Percentiles rank a stretch among this genome's conserved stretches.
phyloP scores from a whole-genome alignment of 768 basidiomycete species.

The Tephrocybe rancida region DNA sequence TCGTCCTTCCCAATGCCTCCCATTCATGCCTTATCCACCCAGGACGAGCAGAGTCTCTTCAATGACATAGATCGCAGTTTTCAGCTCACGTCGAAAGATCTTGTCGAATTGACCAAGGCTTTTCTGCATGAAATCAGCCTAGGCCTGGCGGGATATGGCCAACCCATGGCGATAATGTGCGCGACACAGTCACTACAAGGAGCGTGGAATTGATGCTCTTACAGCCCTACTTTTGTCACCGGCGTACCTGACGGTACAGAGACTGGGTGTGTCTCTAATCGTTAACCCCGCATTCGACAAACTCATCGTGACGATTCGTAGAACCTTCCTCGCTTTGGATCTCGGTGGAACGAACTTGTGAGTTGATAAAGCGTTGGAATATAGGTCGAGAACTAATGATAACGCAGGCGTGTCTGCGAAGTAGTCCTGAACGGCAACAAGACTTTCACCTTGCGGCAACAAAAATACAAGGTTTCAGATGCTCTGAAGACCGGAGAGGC shows the following conservation, averaged over 20 bases:
- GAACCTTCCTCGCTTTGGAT: slow-evolving; percentile 95
- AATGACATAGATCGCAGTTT: slow-evolving; percentile 76
- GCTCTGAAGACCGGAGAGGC: slow-evolving; percentile 93
- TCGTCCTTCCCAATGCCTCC: slow-evolving; percentile 37
- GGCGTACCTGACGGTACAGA: slow-evolving; percentile 94
- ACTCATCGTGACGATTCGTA: slow-evolving; percentile 29
- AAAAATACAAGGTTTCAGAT: slow-evolving; percentile 97
- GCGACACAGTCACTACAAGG: slow-evolving; percentile 20
- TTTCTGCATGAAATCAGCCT: slow-evolving; percentile 81
- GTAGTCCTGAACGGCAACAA: slow-evolving; percentile 89
- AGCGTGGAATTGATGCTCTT: slow-evolving; percentile 6
- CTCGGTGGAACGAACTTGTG: slow-evolving; percentile 98
- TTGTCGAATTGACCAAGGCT: slow-evolving; percentile 71
- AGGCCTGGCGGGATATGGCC: slow-evolving; percentile 74
- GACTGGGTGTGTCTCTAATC: slow-evolving; percentile 63
- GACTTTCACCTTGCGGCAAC: slow-evolving; percentile 87
- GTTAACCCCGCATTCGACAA: neutral
- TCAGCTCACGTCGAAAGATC: slow-evolving; percentile 56
- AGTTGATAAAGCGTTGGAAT: slow-evolving; percentile 27
- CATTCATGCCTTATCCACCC: slow-evolving; percentile 42
- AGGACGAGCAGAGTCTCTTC: slow-evolving; percentile 51
- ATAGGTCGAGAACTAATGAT: slow-evolving; percentile 12
- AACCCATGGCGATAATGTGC: slow-evolving; percentile 93
- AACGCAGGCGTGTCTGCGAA: slow-evolving; percentile 86
- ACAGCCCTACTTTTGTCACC: slow-evolving; percentile 92